Base-by-base conservation (phyloP, 1,284 basidiomycete species). In the Ustilago sp. region DNA sequence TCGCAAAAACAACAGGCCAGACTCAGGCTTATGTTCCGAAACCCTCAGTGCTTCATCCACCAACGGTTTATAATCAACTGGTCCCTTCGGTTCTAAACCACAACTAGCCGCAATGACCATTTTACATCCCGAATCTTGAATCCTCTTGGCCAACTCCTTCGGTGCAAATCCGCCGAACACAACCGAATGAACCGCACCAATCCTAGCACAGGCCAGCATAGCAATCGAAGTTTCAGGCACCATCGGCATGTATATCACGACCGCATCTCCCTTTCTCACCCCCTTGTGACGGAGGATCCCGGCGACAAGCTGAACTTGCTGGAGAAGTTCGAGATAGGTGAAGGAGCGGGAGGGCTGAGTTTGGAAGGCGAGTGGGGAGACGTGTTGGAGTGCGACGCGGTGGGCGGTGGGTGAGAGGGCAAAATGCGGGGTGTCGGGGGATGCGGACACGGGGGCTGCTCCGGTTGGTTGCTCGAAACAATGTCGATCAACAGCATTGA, bases 181-280 rank as follows among this genome's bases (percentile, higher is more conserved):
- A 38, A 85, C 84, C 41, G 82, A 83, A 45, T 85, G 82, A 13
- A 85, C 79, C 11, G 82, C 83, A 6, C 83, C 84, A n/a, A 85
- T 76, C 28, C 84, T 54, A 0, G 81, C 80, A 58, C 81, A 83
- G 0, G 83, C 83, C 7, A 85, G 59, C 79, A 85, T 83, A 3
- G 83, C 82, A 38, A 85, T 65, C 11, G 79, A 77, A 7, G 84
- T 80, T 48, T 85, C 83, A 47, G 77, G 71, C 7, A 84, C 75
- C 83, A 85, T 86, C 38, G 85, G 83, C 74, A 85, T 79, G 70
- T 85, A 85, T 55, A 85, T 80, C 43, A 83, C 74, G 53, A 83
- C 81, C 0, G 70, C 57, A 68, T 85, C 84, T 8, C 84, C 84
- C 59, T 83, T 85, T 9, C 54, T 28, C 19, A 85, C 79, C 1